Percentiles rank a stretch among this genome's conserved stretches.
Conservation (phyloP, 2,329 filamentous ascomycete species). For the Penicillium sp. region DNA sequence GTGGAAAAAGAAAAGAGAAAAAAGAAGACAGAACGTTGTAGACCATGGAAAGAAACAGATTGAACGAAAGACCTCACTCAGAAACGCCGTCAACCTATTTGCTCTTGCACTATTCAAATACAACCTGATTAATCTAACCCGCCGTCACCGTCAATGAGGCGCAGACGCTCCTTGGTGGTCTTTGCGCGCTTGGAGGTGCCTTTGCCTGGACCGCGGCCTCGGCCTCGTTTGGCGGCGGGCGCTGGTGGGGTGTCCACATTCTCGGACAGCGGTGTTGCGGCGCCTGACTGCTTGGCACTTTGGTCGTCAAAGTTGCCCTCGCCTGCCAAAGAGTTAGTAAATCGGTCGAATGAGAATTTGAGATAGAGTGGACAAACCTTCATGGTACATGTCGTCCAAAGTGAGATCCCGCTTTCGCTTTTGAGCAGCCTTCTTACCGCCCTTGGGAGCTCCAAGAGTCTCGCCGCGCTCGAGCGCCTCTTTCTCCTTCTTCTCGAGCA, state of each 20-base stretch:
- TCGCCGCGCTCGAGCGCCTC: slow-evolving; percentile 72
- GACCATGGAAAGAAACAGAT: not conserved
- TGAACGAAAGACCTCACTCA: slow-evolving; percentile 5
- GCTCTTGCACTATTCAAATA: slow-evolving; percentile 16
- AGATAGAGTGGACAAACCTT: slow-evolving; percentile 65
- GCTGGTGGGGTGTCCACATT: slow-evolving; percentile 41
- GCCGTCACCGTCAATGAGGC: slow-evolving; percentile 45
- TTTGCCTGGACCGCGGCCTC: slow-evolving; percentile 54
- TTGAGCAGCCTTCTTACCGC: slow-evolving; percentile 56
- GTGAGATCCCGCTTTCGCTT: slow-evolving; percentile 63
- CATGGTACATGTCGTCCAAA: slow-evolving; percentile 97
- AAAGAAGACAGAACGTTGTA: slow-evolving; percentile 1
- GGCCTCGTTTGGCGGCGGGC: slow-evolving; percentile 57
- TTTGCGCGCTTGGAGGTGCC: slow-evolving; percentile 60
- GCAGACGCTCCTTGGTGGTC: slow-evolving; percentile 53
- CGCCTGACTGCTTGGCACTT: slow-evolving; percentile 76
- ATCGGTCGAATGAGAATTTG: not conserved
- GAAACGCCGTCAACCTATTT: slow-evolving; percentile 20
- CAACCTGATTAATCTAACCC: slow-evolving; percentile 29
- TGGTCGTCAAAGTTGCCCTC: slow-evolving; percentile 94
- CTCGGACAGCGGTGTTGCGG: slow-evolving; percentile 73
- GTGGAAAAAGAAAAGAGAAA: slow-evolving; percentile 15
- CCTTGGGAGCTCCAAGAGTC: slow-evolving; percentile 58
- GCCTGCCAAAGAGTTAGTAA: slow-evolving; percentile 54
- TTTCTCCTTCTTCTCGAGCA: slow-evolving; percentile 89